Evolutionary conservation across 1,139 yeast genomes (phyloP).

Genomic region (Pneumocystis sp.): DNA sequence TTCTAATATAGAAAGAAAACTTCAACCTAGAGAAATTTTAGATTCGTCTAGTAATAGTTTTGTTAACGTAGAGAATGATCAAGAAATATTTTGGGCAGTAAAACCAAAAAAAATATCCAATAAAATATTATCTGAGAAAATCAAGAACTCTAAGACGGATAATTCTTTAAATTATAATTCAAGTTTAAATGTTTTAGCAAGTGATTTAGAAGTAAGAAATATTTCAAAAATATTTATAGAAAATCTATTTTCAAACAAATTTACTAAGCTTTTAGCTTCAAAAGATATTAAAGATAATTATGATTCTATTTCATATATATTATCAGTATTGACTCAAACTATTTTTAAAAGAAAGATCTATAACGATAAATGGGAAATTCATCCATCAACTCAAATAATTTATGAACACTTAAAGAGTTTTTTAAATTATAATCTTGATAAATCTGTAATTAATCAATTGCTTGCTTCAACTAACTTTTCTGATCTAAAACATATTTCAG

Average conservation of each 20-base stretch:
- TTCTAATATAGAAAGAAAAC: not conserved
- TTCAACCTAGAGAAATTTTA: not conserved
- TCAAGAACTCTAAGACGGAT: not conserved
- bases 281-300: not conserved
- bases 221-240: not conserved
- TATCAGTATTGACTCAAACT: not conserved
- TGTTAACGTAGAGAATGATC: not conserved
- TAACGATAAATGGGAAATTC: constrained; percentile 35
- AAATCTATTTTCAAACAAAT: not conserved
- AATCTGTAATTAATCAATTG: constrained; percentile 68
- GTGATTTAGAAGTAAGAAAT: not conserved
- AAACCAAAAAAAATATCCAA: not conserved
- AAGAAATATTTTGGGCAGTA: constrained; percentile 5
- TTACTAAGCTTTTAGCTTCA: constrained; percentile 8
- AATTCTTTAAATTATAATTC: not conserved
- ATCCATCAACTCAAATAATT: constrained; percentile 91
- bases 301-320: not conserved
- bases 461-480: constrained; percentile 20
- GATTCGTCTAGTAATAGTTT: not conserved
- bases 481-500: not conserved
- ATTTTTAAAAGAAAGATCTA: not conserved
- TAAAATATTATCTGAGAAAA: not conserved
- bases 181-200: not conserved
- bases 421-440: constrained; percentile 79
- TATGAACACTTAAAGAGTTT: constrained; percentile 81